A percentile compares a stretch with the other conserved stretches of the same genome.
Evolutionary conservation across 306 rosid genomes (phyloP).

Genomic region (Canavalia gladiata): DNA sequence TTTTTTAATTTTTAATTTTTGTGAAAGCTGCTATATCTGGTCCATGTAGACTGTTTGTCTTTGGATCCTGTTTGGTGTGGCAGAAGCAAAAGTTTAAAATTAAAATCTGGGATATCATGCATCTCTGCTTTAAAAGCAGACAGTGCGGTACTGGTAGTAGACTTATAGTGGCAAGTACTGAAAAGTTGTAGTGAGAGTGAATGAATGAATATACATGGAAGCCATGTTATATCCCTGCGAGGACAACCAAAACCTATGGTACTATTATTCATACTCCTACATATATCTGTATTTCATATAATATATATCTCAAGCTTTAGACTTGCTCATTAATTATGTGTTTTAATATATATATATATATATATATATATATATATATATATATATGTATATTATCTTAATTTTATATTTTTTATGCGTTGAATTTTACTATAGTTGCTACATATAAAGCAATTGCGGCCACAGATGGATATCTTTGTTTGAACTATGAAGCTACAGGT

Average conservation of each 20-base stretch:
- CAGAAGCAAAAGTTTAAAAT: slow-evolving; percentile 58
- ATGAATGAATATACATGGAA: slow-evolving; percentile 22
- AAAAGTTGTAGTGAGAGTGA: slow-evolving; percentile 49
- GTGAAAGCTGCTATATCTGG: slow-evolving; percentile 45
- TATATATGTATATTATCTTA: slow-evolving; percentile 3
- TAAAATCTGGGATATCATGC: slow-evolving; percentile 55
- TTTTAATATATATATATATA: background rate
- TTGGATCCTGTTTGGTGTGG: slow-evolving; percentile 58
- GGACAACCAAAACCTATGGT: slow-evolving; percentile 22
- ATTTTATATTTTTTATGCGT: slow-evolving; percentile 35
- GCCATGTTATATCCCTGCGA: background rate
- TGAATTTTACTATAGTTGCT: slow-evolving; percentile 32
- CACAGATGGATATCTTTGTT: background rate
- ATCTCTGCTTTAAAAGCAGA: slow-evolving; percentile 60
- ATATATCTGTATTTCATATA: slow-evolving; percentile 32
- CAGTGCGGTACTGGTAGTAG: slow-evolving; percentile 56
- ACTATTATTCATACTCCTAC: slow-evolving; percentile 8
- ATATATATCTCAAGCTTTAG: slow-evolving; percentile 32
- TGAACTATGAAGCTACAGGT: slow-evolving; percentile 19
- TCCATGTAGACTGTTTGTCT: slow-evolving; percentile 52
- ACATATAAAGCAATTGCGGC: background rate
- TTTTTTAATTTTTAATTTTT: slow-evolving; percentile 20
- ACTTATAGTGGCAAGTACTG: slow-evolving; percentile 57
- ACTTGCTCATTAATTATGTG: slow-evolving; percentile 40
- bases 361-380: no score